Evolutionary conservation across 2,329 filamentous ascomycete genomes (phyloP), one percentile per base, ranked within the genome.

Genomic region (Stachybotrys chartarum): DNA sequence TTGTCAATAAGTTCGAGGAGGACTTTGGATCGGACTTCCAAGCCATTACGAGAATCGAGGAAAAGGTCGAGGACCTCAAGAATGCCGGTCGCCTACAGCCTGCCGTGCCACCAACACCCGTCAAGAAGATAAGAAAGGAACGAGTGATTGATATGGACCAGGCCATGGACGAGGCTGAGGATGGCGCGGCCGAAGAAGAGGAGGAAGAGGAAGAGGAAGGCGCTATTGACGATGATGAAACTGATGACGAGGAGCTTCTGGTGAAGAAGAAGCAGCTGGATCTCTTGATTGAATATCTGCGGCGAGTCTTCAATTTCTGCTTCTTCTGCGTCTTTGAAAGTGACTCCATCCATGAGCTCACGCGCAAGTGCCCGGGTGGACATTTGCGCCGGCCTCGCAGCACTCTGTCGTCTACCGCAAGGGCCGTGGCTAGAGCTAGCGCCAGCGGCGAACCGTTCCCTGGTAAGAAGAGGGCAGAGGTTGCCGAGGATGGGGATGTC

Each of bases 241-340:
- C 86, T 39, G 93, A 99, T 63, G 91, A 96, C 64, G 91, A 96
- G 66, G 91, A 97, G 46, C 77, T 97, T 45, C 72, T 97, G 54
- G 82, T 86, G 46, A 94, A 96, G 79, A 97, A 97, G 82, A 97
- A 99, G 78, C 92, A 94, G 66, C 83, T 99, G 52, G 94, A 99
- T 72, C 79, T 99, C 42, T 81, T 96, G 70, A 94, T 97, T 54
- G 94, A 99, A 74, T 99, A 99, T 70, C 81, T 99, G 57, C 91
- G 94, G 53, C 87, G 94, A 16, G 94, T 99, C 53, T 96, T 95
- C 80, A 97, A 94, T 74, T 97, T 99, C 75, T 99, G 94, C 77
- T 97, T 99, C 78, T 99, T 97, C 77, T 99, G 94, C 70, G 95
- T 99, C 6, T 97, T 99, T 63, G 94, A 99, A 73, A 94, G 91